Evolutionary conservation across 1,139 yeast genomes (phyloP).

Genomic region (Keqinozyma sinolaborantium): DNA sequence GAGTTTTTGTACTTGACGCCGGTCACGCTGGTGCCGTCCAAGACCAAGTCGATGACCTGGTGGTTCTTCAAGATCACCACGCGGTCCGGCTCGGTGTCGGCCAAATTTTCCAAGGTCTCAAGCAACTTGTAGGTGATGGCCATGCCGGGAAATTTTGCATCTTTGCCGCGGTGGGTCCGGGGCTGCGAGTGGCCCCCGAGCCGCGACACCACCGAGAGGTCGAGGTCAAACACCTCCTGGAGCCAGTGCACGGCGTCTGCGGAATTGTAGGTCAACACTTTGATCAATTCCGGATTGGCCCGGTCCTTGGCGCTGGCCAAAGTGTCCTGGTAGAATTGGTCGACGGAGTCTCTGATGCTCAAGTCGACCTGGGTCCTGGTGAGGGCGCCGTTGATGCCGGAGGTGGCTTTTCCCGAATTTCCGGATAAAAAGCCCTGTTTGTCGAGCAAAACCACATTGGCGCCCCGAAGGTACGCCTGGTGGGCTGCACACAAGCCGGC

Average conservation of each 20-base stretch:
- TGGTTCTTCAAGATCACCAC: conserved; percentile 51
- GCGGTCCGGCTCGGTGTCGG: conserved; percentile 47
- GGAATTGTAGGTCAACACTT: conserved; percentile 49
- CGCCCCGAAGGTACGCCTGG: conserved; percentile 54
- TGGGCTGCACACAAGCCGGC: conserved; percentile 81
- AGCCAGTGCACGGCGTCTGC: conserved; percentile 72
- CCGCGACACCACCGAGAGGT: conserved; percentile 62
- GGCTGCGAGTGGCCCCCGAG: conserved; percentile 75
- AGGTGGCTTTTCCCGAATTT: conserved; percentile 76
- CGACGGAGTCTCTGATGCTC: conserved; percentile 52
- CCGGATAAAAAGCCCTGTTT: conserved; percentile 70
- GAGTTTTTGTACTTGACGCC: conserved; percentile 50
- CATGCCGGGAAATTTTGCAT: conserved; percentile 69
- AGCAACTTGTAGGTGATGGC: conserved; percentile 66
- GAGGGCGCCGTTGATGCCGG: conserved; percentile 76
- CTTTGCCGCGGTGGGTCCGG: conserved; percentile 71
- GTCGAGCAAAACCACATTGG: conserved; percentile 58
- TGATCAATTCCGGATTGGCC: conserved; percentile 53
- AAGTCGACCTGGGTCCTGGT: conserved; percentile 57
- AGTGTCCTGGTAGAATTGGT: conserved; percentile 63
- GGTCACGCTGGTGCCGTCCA: conserved; percentile 27
- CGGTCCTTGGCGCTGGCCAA: conserved; percentile 59
- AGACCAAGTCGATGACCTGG: conserved; percentile 53
- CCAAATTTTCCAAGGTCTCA: conserved; percentile 48
- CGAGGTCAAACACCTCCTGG: conserved; percentile 56